phyloP scores from a whole-genome alignment of 768 basidiomycete species.

The Lyophyllum atratum region DNA sequence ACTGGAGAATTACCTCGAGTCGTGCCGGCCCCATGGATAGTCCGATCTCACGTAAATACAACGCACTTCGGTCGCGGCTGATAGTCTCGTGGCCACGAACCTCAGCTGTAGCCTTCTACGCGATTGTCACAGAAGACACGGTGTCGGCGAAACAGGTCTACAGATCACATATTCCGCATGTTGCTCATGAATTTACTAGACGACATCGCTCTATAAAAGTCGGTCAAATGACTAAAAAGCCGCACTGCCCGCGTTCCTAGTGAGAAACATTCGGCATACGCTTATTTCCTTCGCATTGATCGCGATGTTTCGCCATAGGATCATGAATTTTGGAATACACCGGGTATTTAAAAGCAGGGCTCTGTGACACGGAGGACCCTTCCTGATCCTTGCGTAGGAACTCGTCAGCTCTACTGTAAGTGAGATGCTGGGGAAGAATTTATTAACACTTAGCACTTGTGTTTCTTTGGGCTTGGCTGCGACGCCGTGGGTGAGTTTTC shows the following conservation, averaged over 20 bases:
- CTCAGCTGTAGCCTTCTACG: neutral
- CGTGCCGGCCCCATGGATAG: neutral
- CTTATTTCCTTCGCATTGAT: neutral
- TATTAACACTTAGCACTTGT: neutral
- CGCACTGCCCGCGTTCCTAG: neutral
- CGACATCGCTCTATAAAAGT: neutral
- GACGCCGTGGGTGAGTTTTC: conserved; percentile 12
- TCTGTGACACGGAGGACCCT: neutral
- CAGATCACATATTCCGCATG: neutral
- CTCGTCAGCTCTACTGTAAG: neutral
- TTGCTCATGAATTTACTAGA: neutral
- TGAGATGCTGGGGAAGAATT: neutral
- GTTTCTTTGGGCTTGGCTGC: neutral
- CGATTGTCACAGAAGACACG: neutral
- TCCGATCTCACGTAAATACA: neutral
- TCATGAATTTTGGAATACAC: neutral
- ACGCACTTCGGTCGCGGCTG: neutral
- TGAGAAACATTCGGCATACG: neutral
- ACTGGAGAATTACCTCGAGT: neutral
- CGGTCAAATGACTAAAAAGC: neutral
- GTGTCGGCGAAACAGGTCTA: neutral
- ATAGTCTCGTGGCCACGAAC: neutral
- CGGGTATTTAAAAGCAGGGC: neutral
- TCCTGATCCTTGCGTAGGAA: neutral
- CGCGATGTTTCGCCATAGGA: neutral